A percentile compares a stretch with the other conserved stretches of the same genome.
These are phyloP conservation scores for Yarrowia yakushimensis DNA, from an alignment of 805 yeast species.

Conservation along the genomic window DNA sequence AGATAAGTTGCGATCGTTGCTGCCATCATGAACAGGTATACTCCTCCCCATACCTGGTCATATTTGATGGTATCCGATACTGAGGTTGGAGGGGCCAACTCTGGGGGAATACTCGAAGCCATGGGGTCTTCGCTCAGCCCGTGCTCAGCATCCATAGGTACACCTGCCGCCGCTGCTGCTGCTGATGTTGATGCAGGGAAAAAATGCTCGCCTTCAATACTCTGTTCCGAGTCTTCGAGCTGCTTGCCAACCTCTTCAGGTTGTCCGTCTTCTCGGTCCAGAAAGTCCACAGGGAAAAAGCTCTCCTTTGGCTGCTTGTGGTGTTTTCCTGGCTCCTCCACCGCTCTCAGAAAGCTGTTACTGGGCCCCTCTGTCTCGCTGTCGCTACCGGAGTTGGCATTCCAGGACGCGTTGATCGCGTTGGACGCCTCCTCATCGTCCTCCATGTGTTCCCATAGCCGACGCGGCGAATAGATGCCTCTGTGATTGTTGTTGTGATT, in stretches of 20 bases:
- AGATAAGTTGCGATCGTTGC: constrained; percentile 36
- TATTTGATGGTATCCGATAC: constrained; percentile 14
- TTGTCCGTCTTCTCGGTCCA: constrained; percentile 8
- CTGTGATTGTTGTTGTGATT: constrained; percentile 17
- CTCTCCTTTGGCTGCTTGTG: constrained; percentile 15
- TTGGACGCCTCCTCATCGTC: constrained; percentile 22
- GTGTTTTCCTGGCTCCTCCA: not conserved
- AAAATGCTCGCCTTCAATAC: constrained; percentile 10
- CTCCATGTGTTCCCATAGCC: constrained; percentile 20
- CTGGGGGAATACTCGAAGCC: constrained; percentile 19
- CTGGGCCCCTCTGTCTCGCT: constrained; percentile 12
- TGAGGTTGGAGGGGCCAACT: not conserved
- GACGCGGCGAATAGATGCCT: constrained; percentile 13
- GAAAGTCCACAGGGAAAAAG: constrained; percentile 16
- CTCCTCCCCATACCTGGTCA: constrained; percentile 34
- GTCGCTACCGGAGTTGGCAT: constrained; percentile 11
- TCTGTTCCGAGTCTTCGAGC: constrained; percentile 10
- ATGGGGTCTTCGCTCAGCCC: constrained; percentile 25
- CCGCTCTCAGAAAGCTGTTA: constrained; percentile 17
- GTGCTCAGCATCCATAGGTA: not conserved
- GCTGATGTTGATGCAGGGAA: not conserved
- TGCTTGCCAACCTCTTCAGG: not conserved
- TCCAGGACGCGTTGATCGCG: constrained; percentile 21
- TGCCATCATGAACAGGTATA: constrained; percentile 33
- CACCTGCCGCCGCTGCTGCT: not conserved